These are phyloP conservation scores for Neofusicoccum parvum DNA, from an alignment of 2,329 filamentous ascomycete genomes.

Conservation along the genomic window DNA sequence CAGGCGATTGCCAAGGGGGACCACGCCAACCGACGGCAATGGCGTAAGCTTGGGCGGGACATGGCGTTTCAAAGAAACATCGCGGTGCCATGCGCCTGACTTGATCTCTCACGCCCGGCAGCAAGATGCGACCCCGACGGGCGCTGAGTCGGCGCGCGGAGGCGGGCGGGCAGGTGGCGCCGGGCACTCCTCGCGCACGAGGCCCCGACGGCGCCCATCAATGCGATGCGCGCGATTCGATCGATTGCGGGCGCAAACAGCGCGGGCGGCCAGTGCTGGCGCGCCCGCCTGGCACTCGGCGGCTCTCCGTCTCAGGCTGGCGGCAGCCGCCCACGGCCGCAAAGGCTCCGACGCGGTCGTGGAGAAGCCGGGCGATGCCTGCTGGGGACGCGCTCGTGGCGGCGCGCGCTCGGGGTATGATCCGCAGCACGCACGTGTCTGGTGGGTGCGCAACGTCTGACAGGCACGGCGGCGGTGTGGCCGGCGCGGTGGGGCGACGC, in stretches of 20 bases:
- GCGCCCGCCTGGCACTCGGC: not conserved
- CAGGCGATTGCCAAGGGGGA: conserved; percentile 9
- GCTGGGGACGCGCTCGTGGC: conserved; percentile 14
- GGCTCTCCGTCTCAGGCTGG: not conserved
- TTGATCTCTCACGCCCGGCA: conserved; percentile 1
- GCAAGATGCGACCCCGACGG: conserved; percentile 10
- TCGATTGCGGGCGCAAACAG: conserved; percentile 4
- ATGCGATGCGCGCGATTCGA: conserved; percentile 8
- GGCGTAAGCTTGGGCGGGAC: conserved; percentile 22
- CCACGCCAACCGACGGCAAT: conserved; percentile 22
- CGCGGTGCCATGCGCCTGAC: not conserved
- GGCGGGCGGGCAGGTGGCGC: conserved; percentile 15
- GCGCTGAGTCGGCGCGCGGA: conserved; percentile 15
- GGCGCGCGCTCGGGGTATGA: conserved; percentile 20
- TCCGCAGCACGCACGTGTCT: conserved; percentile 21
- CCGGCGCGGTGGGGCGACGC: conserved; percentile 13
- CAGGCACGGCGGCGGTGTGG: conserved; percentile 16
- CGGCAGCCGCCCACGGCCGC: not conserved
- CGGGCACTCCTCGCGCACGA: conserved; percentile 5
- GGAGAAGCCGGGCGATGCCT: conserved; percentile 20
- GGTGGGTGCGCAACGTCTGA: conserved; percentile 13
- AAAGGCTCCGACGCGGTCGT: conserved; percentile 19
- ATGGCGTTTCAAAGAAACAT: conserved; percentile 20
- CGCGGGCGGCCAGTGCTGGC: not conserved
- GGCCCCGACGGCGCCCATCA: not conserved